Base-by-base conservation (phyloP, 2,329 filamentous ascomycete genomes). In the Xylariaceae sp. region DNA sequence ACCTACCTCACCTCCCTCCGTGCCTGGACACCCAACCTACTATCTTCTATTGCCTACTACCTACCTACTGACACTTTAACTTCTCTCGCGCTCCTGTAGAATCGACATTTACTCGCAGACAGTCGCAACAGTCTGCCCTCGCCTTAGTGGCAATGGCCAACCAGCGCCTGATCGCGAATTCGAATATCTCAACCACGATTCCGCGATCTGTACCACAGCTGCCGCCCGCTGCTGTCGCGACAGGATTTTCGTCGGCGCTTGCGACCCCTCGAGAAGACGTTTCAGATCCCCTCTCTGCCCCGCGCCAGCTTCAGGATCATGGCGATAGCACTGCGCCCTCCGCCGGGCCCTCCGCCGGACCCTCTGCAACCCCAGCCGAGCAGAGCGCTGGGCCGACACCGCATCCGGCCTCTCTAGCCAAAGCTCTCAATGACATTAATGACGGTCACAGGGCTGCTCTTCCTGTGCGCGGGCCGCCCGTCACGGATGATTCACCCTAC, bases 401-500 rank as follows among this genome's bases (percentile, higher is more conserved):
- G 19, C 51, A 55, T 32, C 44, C 54, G 22, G 52, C 58, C 14
- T 59, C 60, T 40, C 57, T 68, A 47, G 58, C 63, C 32, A 58
- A 56, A 31, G 63, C 64, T 18, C 40, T 67, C 30, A 58, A 57
- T 40, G 60, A 56, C 40, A 57, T 68, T 43, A 62, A 64, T 43
- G 60, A 66, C 39, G 49, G 63, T 44, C 64, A 64, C 33, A 43
- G 44, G n/a, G 29, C 24, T 33, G 40, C 38, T 29, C 35, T 44
- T 18, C 38, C 50, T 13, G 42, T 57, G 26, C 52, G 52, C 42
- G 52, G 56, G 24, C 52, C 54, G 29, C 49, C 50, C 41, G 44
- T 36, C 32, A 38, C 55, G 23, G 70, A 72, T 33, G 72, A 73
- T 45, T 73, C 72, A 28, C 68, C 71, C 14, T 69, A 72, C 45